Base-by-base conservation (phyloP, 23 red algal species). In the Gracilaria gracilis region DNA sequence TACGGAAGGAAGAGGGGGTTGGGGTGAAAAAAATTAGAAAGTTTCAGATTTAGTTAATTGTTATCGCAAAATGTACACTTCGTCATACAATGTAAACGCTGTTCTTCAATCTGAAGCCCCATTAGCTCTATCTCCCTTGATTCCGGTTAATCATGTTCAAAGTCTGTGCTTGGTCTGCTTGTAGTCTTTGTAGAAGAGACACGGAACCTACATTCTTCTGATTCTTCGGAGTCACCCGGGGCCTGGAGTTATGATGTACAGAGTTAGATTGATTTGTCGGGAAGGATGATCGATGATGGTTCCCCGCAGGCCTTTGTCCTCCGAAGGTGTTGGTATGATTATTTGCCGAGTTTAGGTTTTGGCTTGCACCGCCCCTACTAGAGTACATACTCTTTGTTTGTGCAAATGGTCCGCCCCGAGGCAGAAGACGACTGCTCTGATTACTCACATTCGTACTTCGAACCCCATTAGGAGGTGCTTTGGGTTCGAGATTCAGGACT, bases 151-250 rank as follows among this genome's bases (percentile, higher is more conserved):
- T 5, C 19, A 77, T 77, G 42, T 31, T 77, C 38, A 77, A 20
- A 25, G 72, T 77, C 72, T 20, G 20, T 32, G 17, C 72, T 28
- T 77, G 72, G 46, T 28, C 72, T 13, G 72, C 72, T 42, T 77
- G 72, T n/a, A 77, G 34, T 77, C 72, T 46, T 77, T 50, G 40
- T 34, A 77, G 20, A 48, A 77, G 72, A 77, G 72, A 50, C 21
- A 40, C 72, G 11, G 31, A 33, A 50, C 0, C n/a, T 14, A 17
- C 14, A 6, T 6, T 1, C 64, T 37, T 69, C 9, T 36, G 32
- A 69, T 14, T 24, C 31, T 37, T 69, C 27, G 64, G 15, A 37
- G 31, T 69, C 27, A 69, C 64, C 32, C 31, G 7, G 33, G 27
- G 36, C 31, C 27, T 69, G 11, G 64, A 55, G 51, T 15, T 20